These are phyloP conservation scores for Penicillium longicatenatum DNA, from an alignment of 495 filamentous ascomycete species.

Conservation along the genomic window DNA sequence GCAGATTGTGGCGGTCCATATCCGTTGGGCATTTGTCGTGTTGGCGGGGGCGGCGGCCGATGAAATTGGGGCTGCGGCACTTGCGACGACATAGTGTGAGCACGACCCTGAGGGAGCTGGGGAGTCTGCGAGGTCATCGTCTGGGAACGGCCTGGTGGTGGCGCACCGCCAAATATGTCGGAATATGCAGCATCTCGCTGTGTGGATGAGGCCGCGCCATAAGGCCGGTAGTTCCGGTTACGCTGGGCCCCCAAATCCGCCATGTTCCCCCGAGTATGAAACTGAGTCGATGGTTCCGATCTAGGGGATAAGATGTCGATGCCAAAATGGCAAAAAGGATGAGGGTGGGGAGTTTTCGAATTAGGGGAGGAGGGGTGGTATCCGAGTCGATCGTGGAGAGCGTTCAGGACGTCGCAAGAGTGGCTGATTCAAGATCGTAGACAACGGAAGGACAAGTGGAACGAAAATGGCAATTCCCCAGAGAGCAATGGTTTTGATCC, in stretches of 20 bases:
- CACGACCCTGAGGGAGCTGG: constrained; percentile 63
- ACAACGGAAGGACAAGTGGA: constrained; percentile 26
- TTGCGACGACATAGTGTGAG: constrained; percentile 83
- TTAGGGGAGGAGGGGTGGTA: constrained; percentile 22
- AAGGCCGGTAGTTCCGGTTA: constrained; percentile 67
- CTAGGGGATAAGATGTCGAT: background rate
- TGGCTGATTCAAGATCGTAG: constrained; percentile 40
- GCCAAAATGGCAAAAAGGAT: background rate
- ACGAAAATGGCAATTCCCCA: constrained; percentile 15
- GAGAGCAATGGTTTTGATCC: constrained; percentile 20
- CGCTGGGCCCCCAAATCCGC: constrained; percentile 80
- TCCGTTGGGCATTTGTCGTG: constrained; percentile 58
- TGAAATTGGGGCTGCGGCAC: constrained; percentile 51
- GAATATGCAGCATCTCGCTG: constrained; percentile 95
- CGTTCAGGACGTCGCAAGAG: constrained; percentile 43
- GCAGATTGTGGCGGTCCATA: constrained; percentile 44
- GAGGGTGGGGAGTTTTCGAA: constrained; percentile 1
- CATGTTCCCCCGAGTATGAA: constrained; percentile 52
- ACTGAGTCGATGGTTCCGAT: constrained; percentile 5
- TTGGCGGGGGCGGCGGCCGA: constrained; percentile 55
- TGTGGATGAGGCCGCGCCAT: constrained; percentile 67
- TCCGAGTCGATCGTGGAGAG: constrained; percentile 41
- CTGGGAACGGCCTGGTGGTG: constrained; percentile 83
- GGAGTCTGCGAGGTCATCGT: constrained; percentile 75
- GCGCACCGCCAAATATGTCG: constrained; percentile 90